Evolutionary conservation across 2,329 filamentous ascomycete genomes (phyloP).

Genomic region (Didymella arachidicola): DNA sequence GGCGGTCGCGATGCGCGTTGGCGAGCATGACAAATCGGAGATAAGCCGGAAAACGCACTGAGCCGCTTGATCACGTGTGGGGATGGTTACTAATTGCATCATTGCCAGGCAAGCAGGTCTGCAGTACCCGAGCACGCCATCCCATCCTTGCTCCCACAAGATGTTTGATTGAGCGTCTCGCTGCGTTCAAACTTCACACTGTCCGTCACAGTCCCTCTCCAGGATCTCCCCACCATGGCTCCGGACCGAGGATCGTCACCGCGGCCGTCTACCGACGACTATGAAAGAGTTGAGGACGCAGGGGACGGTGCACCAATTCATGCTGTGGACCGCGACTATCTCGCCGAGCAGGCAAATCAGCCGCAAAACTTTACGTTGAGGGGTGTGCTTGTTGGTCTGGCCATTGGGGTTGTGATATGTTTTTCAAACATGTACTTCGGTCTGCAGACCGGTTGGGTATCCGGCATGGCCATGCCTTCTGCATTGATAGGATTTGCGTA

Average conservation of each 20-base stretch:
- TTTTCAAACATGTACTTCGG: slow-evolving; percentile 99
- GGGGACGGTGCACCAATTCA: slow-evolving; percentile 26
- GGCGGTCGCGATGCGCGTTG: slow-evolving; percentile 29
- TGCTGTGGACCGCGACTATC: slow-evolving; percentile 32
- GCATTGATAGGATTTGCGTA: slow-evolving; percentile 94
- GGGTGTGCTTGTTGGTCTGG: slow-evolving; percentile 78
- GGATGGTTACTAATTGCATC: slow-evolving; percentile 28
- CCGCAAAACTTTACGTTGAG: slow-evolving; percentile 82
- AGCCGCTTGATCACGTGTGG: slow-evolving; percentile 35
- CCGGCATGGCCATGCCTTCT: slow-evolving; percentile 96
- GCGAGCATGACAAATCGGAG: slow-evolving; percentile 42
- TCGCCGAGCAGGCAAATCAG: slow-evolving; percentile 48
- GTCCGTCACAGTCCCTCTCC: slow-evolving; percentile 32
- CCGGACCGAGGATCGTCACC: slow-evolving; percentile 45
- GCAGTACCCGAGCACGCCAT: slow-evolving; percentile 31
- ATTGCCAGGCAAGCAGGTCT: slow-evolving; percentile 26
- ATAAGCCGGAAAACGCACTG: slow-evolving; percentile 32
- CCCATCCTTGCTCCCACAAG: slow-evolving; percentile 14
- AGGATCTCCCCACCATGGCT: slow-evolving; percentile 40
- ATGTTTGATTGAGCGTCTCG: slow-evolving; percentile 21
- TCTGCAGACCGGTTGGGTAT: slow-evolving; percentile 85
- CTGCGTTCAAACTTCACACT: slow-evolving; percentile 21
- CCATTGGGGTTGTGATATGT: slow-evolving; percentile 88
- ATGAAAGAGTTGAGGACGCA: slow-evolving; percentile 34
- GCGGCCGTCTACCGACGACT: slow-evolving; percentile 24